These are phyloP conservation scores for Penicillium bialowiezense DNA, from an alignment of 495 filamentous ascomycete genomes.

Conservation along the genomic window DNA sequence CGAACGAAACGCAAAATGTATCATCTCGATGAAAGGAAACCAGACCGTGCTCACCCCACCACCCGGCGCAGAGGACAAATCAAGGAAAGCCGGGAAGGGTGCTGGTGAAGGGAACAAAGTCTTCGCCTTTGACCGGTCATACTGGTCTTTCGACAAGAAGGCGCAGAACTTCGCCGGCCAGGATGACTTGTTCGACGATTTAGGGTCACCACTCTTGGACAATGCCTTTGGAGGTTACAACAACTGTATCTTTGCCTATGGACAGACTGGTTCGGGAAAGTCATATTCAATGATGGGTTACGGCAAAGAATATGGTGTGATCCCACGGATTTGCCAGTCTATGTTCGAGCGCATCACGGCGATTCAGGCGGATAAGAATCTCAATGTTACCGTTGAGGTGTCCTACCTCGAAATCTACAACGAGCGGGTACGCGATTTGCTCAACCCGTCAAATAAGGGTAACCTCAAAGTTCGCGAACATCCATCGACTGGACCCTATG, in stretches of 20 bases:
- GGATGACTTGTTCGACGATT: slow-evolving; percentile 79
- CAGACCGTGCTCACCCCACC: slow-evolving; percentile 87
- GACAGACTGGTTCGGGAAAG: slow-evolving; percentile 97
- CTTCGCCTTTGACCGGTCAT: slow-evolving; percentile 95
- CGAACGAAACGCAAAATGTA: slow-evolving; percentile 92
- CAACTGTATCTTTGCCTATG: slow-evolving; percentile 99
- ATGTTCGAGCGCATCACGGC: slow-evolving; percentile 87
- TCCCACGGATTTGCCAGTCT: slow-evolving; percentile 94
- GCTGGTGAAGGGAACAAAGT: slow-evolving; percentile 75
- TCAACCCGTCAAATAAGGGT: slow-evolving; percentile 95
- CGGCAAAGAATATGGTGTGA: slow-evolving; percentile 92
- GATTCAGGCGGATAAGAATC: slow-evolving; percentile 73
- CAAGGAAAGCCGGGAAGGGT: slow-evolving; percentile 58
- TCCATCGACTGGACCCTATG: slow-evolving; percentile 94
- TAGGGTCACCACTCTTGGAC: slow-evolving; percentile 88
- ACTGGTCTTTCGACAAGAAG: slow-evolving; percentile 92
- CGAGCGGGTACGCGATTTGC: slow-evolving; percentile 91
- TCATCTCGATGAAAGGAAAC: slow-evolving; percentile 90
- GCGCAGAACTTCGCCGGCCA: slow-evolving; percentile 87
- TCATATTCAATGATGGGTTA: slow-evolving; percentile 99
- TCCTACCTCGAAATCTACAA: slow-evolving; percentile 99
- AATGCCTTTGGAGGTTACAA: slow-evolving; percentile 99
- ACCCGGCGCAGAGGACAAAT: slow-evolving; percentile 57
- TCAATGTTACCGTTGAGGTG: slow-evolving; percentile 92
- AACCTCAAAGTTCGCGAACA: slow-evolving; percentile 97